Evolutionary conservation across 2,329 filamentous ascomycete genomes (phyloP), one percentile per base, ranked within the genome.

Genomic region (Colletotrichum chlorophyti): DNA sequence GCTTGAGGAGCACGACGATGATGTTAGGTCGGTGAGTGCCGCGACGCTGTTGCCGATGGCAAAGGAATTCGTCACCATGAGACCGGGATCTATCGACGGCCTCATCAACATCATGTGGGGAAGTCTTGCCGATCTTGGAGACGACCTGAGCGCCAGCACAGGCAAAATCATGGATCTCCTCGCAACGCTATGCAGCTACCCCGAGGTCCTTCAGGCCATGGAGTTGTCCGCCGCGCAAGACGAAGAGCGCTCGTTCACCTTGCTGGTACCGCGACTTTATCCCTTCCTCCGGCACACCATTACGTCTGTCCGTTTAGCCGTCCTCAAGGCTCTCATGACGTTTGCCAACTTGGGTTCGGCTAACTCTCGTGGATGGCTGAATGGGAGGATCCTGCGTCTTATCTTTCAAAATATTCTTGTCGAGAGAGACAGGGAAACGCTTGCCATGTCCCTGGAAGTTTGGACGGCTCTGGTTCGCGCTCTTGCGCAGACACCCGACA

Each of bases 131-230:
- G 96, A 96, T 70, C 80, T 99, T n/a, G 93, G 94, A 64, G 95
- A 99, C 70, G 95, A 99, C 70, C 82, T 99, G 15, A 98, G 93
- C 72, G 95, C 95, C 4, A 98, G 95, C 72, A 99, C 96, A 9
- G 95, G 95, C 43, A 96, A 93, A 54, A 96, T 99, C 52, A 99
- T 99, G 96, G 96, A 99, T 72, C 84, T 99, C 35, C 82, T 99
- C 15, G 95, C 96, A 12, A 98, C 95, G 60, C 85, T 99, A 2
- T 99, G 95, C 77, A 90, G 93, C 63, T 99, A 97, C 77, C 91
- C 91, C 1, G 86, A 97, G 75, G 94, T 98, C 7, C 78, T 99
- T 27, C 87, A 94, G 60, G 91, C 94, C 12, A 99, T 99, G 95
- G 96, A 96, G 75, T 79, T 81, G 26, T 97, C 96, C 53, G 94